Evolutionary conservation across 176 grass and related monocot species (phyloP).

Genomic region (Urochloa ruziziensis): DNA sequence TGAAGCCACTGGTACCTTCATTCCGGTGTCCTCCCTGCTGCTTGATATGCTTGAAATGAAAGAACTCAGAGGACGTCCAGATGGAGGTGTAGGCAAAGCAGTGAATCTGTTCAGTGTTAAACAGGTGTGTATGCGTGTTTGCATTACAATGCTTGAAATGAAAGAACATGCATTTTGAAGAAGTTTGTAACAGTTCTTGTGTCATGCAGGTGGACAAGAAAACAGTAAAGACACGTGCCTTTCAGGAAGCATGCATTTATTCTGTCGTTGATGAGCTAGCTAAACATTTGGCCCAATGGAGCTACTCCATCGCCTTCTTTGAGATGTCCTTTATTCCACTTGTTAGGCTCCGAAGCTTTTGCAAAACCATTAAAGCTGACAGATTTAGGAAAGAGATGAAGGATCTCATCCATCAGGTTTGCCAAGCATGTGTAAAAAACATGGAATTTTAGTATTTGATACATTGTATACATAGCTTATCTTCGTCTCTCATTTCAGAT

Average conservation of each 20-base stretch:
- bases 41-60: slow-evolving; percentile 97
- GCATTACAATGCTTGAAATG: neutral
- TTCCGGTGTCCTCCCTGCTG: slow-evolving; percentile 77
- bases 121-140: slow-evolving; percentile 66
- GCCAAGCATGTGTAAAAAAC: slow-evolving; percentile 8
- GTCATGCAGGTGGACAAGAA: slow-evolving; percentile 81
- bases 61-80: slow-evolving; percentile 71
- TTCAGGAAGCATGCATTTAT: slow-evolving; percentile 91
- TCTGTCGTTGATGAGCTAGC: slow-evolving; percentile 72
- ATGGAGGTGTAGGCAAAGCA: slow-evolving; percentile 89
- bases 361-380: slow-evolving; percentile 83
- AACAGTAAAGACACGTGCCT: slow-evolving; percentile 85
- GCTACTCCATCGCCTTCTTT: slow-evolving; percentile 81
- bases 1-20: slow-evolving; percentile 63
- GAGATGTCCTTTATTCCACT: slow-evolving; percentile 85
- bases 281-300: slow-evolving; percentile 92
- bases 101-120: slow-evolving; percentile 83
- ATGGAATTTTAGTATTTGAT: slow-evolving; percentile 12
- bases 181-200: slow-evolving; percentile 24
- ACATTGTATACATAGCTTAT: neutral
- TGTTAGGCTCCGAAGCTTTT: slow-evolving; percentile 68
- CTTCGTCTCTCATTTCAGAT: slow-evolving; percentile 49
- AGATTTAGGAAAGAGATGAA: slow-evolving; percentile 86
- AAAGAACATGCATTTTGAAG: slow-evolving; percentile 16
- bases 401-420: slow-evolving; percentile 86